A percentile compares a stretch with the other conserved stretches of the same genome.
Evolutionary conservation across 306 rosid genomes (phyloP).

Genomic region (Cucurbita ficifolia): DNA sequence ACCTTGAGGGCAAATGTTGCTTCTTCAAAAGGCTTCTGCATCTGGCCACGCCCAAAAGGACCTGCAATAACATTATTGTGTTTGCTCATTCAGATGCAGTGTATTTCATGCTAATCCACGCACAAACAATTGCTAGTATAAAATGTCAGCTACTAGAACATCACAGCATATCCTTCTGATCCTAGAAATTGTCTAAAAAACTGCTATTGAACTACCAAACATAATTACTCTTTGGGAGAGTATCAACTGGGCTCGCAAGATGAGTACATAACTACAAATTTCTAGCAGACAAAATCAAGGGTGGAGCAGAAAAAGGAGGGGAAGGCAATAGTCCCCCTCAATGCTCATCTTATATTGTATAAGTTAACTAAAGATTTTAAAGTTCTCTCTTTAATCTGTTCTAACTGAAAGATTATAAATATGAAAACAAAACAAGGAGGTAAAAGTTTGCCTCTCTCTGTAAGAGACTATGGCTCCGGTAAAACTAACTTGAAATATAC

Average conservation of each 20-base stretch:
- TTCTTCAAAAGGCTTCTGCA: slow-evolving; percentile 97
- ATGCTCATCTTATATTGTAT: too few species aligned
- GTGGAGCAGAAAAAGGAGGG: background rate
- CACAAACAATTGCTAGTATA: background rate
- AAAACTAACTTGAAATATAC: too few species aligned
- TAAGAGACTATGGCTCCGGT: too few species aligned
- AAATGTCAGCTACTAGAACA: background rate
- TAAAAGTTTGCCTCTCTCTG: too few species aligned
- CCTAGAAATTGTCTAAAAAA: background rate
- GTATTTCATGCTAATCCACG: background rate
- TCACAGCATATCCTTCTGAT: background rate
- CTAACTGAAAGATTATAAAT: background rate
- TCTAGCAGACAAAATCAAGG: background rate
- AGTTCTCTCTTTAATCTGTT: background rate
- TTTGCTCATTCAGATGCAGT: background rate
- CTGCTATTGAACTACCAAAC: background rate
- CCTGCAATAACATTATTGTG: slow-evolving; percentile 32
- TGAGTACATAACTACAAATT: background rate
- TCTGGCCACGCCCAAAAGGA: slow-evolving; percentile 89
- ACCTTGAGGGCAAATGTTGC: slow-evolving; percentile 63
- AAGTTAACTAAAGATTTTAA: background rate
- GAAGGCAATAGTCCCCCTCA: background rate
- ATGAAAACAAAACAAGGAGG: background rate
- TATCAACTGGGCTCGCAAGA: background rate
- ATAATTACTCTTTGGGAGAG: background rate